Conservation (phyloP, 345 rosid genomes). For the Aquilaria yunnanensis region DNA sequence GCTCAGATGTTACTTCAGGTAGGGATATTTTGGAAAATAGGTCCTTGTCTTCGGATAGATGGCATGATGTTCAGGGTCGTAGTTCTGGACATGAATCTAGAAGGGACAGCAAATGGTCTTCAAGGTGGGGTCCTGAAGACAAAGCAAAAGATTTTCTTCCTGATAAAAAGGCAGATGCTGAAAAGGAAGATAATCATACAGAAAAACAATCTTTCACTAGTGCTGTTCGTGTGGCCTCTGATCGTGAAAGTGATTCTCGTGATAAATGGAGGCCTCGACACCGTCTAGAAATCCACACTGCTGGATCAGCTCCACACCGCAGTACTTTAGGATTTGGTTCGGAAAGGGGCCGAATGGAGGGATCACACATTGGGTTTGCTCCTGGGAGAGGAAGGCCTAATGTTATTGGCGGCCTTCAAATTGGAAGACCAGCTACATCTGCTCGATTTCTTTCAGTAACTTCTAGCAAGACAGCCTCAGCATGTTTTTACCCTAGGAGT, state of each 20-base stretch:
- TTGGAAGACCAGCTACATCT: conserved; percentile 30
- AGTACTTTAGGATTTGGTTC: conserved; percentile 87
- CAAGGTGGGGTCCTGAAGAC: conserved; percentile 99
- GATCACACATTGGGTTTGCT: conserved; percentile 59
- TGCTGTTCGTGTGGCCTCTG: conserved; percentile 41
- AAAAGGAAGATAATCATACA: conserved; percentile 51
- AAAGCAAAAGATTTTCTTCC: conserved; percentile 67
- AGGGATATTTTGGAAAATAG: conserved; percentile 43
- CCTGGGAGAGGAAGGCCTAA: conserved; percentile 70
- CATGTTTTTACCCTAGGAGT: conserved; percentile 67
- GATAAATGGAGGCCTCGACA: conserved; percentile 99
- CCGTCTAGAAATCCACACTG: conserved; percentile 63
- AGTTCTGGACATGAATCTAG: conserved; percentile 63
- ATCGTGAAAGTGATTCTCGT: conserved; percentile 73
- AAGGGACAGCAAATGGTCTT: conserved; percentile 90
- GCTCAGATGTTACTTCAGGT: conserved; percentile 26
- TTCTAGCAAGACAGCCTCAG: conserved; percentile 19
- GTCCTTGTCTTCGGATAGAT: conserved; percentile 52
- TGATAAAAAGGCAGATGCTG: conserved; percentile 59
- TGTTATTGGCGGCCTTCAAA: conserved; percentile 17
- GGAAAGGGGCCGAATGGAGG: conserved; percentile 57
- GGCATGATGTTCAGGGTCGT: conserved; percentile 59
- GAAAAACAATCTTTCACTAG: conserved; percentile 45
- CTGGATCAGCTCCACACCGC: conserved; percentile 48
- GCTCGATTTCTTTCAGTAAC: conserved; percentile 17